phyloP scores from a whole-genome alignment of 1,284 basidiomycete species.

The Meira miltonrushii region DNA sequence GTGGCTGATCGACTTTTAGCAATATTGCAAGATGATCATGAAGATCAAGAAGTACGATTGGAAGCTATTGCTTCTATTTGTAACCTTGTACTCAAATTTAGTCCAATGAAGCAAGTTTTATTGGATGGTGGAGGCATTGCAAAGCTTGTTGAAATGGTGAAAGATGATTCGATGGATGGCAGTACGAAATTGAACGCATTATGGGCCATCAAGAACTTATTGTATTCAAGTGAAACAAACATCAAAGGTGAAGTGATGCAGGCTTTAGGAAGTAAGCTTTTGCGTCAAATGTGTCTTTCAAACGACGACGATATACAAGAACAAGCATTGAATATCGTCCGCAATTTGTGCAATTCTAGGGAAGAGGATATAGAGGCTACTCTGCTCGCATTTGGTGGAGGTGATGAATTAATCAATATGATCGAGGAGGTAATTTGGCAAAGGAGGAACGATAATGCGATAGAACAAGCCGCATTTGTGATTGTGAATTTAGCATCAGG shows the following conservation, averaged over 20 bases:
- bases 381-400: slow-evolving; percentile 30
- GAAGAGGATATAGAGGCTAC: slow-evolving; percentile 33
- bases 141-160: slow-evolving; percentile 24
- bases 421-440: slow-evolving; percentile 39
- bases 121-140: slow-evolving; percentile 33
- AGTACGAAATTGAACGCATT: slow-evolving; percentile 32
- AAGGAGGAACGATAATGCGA: slow-evolving; percentile 21
- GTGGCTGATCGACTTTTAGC: slow-evolving; percentile 34
- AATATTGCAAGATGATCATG: slow-evolving; percentile 25
- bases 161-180: not conserved
- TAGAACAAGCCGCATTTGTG: slow-evolving; percentile 39
- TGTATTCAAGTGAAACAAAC: slow-evolving; percentile 27
- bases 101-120: slow-evolving; percentile 42
- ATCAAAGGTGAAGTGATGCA: slow-evolving; percentile 23
- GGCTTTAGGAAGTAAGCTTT: not conserved
- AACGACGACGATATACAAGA: slow-evolving; percentile 29
- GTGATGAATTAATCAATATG: slow-evolving; percentile 22
- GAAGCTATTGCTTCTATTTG: slow-evolving; percentile 41
- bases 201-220: slow-evolving; percentile 48
- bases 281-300: slow-evolving; percentile 11
- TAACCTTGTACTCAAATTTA: slow-evolving; percentile 45
- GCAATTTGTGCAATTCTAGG: slow-evolving; percentile 31
- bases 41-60: slow-evolving; percentile 25
- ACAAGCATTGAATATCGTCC: slow-evolving; percentile 43
- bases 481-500: slow-evolving; percentile 47